phyloP scores from a whole-genome alignment of 208 protist species.

The Kentomonas sorsogonicus region DNA sequence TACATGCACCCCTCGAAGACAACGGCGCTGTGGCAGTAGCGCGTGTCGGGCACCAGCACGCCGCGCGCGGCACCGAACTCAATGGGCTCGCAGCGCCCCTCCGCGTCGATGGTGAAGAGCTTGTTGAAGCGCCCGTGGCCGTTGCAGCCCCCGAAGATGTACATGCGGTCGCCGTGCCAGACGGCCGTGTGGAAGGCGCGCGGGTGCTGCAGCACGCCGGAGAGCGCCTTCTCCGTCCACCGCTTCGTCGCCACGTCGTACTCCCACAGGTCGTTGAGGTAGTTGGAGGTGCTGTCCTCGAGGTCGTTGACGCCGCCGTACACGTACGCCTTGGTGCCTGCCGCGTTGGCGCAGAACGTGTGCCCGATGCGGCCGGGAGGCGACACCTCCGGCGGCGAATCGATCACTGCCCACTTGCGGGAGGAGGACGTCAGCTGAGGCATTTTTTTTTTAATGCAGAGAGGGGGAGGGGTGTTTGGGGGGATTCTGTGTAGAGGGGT shows the following conservation, averaged over 20 bases:
- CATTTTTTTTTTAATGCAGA: too few species aligned
- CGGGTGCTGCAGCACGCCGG: conserved; percentile 53
- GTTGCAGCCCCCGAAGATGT: conserved; percentile 87
- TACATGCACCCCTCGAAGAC: conserved; percentile 74
- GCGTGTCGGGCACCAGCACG: conserved; percentile 29
- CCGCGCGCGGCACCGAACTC: conserved; percentile 1
- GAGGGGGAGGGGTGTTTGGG: too few species aligned
- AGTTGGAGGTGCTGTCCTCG: conserved; percentile 63
- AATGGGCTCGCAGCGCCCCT: conserved; percentile 31
- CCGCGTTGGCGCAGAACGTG: conserved; percentile 67
- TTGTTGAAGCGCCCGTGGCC: conserved; percentile 77
- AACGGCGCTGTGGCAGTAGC: conserved; percentile 85
- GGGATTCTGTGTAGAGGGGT: too few species aligned
- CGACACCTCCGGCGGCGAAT: too few species aligned
- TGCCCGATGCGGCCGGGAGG: conserved; percentile 83
- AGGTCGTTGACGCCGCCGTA: conserved; percentile 86
- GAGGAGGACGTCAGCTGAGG: too few species aligned
- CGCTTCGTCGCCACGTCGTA: conserved; percentile 63
- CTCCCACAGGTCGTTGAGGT: conserved; percentile 79
- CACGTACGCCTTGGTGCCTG: conserved; percentile 70
- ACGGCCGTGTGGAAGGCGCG: conserved; percentile 85
- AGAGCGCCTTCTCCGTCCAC: conserved; percentile 57
- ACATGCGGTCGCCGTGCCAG: conserved; percentile 57
- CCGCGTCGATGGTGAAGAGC: conserved; percentile 70
- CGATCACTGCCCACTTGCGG: too few species aligned